Conservation (phyloP, 352 stramenopile species). For the Globisporangium polare region DNA sequence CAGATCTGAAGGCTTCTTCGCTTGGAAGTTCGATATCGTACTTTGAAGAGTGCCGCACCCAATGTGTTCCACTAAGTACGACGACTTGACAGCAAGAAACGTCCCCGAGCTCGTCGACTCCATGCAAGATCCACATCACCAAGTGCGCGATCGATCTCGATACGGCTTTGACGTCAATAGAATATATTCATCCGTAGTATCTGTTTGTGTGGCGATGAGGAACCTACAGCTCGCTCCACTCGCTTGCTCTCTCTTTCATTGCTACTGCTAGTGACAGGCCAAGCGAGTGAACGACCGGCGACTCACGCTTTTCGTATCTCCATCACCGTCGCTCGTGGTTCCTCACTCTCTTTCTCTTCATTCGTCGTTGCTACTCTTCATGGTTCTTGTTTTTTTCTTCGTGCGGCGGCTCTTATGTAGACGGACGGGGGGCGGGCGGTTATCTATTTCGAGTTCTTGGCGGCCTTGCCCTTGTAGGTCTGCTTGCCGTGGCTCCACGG, state of each 20-base stretch:
- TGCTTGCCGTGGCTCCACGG: slow-evolving; percentile 95
- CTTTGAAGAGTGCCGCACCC: too few species aligned
- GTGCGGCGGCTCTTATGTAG: neutral
- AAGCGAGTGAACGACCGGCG: neutral
- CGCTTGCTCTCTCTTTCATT: neutral
- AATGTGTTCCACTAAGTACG: neutral
- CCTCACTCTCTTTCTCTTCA: neutral
- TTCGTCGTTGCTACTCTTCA: neutral
- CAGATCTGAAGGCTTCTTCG: too few species aligned
- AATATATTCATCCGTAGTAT: slow-evolving; percentile 8
- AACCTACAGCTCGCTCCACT: neutral
- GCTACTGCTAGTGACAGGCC: neutral
- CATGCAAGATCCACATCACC: neutral
- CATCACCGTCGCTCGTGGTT: neutral
- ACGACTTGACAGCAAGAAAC: neutral
- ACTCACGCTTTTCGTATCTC: neutral
- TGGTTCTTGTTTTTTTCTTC: neutral
- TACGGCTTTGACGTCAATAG: slow-evolving; percentile 3
- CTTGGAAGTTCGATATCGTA: too few species aligned
- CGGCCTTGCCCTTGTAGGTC: slow-evolving; percentile 89
- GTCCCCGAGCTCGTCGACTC: too few species aligned
- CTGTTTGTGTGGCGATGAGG: neutral
- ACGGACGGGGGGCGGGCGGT: neutral
- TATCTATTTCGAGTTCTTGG: slow-evolving; percentile 77
- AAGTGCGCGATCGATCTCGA: too few species aligned